Evolutionary conservation across 441 rosid genomes (phyloP).

Genomic region (Euphorbia celastroides): DNA sequence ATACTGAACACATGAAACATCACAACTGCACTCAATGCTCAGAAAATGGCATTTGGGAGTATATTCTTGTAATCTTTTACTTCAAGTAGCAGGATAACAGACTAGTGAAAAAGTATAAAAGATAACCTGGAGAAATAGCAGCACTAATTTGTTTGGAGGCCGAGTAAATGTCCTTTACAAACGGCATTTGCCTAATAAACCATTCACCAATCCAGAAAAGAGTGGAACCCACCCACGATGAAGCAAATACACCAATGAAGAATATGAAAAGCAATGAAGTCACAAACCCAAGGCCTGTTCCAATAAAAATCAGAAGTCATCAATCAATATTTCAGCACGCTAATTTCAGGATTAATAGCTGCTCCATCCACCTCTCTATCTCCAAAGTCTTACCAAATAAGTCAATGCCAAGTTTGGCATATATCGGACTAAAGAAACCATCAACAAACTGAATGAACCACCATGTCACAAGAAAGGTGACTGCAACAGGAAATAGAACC

Average conservation of each 20-base stretch:
- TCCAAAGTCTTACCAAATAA: slow-evolving; percentile 55
- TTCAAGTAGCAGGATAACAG: not conserved
- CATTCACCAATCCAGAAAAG: slow-evolving; percentile 85
- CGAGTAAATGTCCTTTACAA: slow-evolving; percentile 79
- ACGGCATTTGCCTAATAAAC: slow-evolving; percentile 95
- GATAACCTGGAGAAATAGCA: slow-evolving; percentile 85
- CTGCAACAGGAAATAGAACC: slow-evolving; percentile 81
- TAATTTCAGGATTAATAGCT: not conserved
- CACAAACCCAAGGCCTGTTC: slow-evolving; percentile 82
- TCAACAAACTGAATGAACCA: slow-evolving; percentile 96
- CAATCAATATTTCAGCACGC: too few species aligned
- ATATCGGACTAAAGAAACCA: slow-evolving; percentile 89
- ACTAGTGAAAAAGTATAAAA: not conserved
- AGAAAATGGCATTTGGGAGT: not conserved
- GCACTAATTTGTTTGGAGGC: slow-evolving; percentile 97
- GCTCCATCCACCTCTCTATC: not conserved
- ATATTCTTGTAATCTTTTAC: not conserved
- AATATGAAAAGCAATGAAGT: slow-evolving; percentile 84
- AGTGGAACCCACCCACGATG: slow-evolving; percentile 95
- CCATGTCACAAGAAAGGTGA: slow-evolving; percentile 88
- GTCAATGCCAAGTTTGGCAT: slow-evolving; percentile 73
- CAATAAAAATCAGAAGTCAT: slow-evolving; percentile 10
- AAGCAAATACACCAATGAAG: slow-evolving; percentile 91
- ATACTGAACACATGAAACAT: not conserved
- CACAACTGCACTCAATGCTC: not conserved